phyloP scores from a whole-genome alignment of 768 basidiomycete genomes.

The Pisolithus albus region DNA sequence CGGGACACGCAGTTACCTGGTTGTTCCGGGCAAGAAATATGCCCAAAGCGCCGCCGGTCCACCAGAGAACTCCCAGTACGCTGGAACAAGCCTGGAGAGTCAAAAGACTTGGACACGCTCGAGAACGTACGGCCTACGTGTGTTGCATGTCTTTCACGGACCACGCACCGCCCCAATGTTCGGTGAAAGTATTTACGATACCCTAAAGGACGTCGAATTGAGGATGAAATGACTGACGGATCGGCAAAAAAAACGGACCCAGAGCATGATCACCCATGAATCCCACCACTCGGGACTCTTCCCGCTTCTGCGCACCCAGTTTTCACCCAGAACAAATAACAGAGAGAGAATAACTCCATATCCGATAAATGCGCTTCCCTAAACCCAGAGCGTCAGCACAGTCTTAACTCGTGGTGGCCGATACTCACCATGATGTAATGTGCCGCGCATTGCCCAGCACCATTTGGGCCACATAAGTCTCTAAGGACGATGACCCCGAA shows the following conservation, averaged over 20 bases:
- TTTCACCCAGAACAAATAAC: constrained; percentile 68
- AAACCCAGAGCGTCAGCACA: background rate
- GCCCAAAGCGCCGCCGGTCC: constrained; percentile 87
- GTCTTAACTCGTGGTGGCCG: constrained; percentile 11
- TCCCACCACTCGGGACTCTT: constrained; percentile 84
- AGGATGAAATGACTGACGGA: constrained; percentile 4
- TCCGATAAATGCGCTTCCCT: constrained; percentile 84
- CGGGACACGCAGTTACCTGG: constrained; percentile 39
- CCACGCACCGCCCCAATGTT: constrained; percentile 78
- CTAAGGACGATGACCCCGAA: constrained; percentile 72
- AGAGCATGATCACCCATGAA: constrained; percentile 57
- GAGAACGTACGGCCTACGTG: constrained; percentile 48
- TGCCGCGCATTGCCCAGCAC: constrained; percentile 80
- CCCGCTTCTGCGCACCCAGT: constrained; percentile 65
- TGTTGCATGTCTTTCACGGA: constrained; percentile 94
- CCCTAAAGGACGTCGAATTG: constrained; percentile 4
- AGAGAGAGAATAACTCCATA: constrained; percentile 81
- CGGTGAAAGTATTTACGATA: constrained; percentile 86
- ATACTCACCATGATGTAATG: constrained; percentile 69
- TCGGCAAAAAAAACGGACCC: constrained; percentile 33
- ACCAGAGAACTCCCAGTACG: constrained; percentile 56
- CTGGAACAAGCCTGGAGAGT: constrained; percentile 27
- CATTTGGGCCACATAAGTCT: constrained; percentile 69
- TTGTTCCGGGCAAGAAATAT: constrained; percentile 76
- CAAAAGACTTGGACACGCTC: background rate